These are phyloP conservation scores for Coprinellus aureogranulatus DNA, from an alignment of 768 basidiomycete species.

Conservation along the genomic window DNA sequence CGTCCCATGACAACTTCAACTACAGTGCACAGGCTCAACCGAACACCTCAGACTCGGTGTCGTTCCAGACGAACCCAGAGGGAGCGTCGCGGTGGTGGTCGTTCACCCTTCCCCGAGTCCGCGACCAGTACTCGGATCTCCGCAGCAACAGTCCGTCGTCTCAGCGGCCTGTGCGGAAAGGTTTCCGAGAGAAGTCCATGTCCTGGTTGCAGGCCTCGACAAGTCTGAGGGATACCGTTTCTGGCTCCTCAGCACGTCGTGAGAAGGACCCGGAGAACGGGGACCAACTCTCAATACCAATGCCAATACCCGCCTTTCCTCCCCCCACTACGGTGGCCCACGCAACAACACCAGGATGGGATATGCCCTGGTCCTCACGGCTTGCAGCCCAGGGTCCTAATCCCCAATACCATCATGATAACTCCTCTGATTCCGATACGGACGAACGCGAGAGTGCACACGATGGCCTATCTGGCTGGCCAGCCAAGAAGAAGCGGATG, in stretches of 20 bases:
- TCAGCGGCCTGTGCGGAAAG: slow-evolving; percentile 27
- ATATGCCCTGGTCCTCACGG: slow-evolving; percentile 62
- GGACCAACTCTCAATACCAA: slow-evolving; percentile 26
- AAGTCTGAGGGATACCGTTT: slow-evolving; percentile 32
- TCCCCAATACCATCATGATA: slow-evolving; percentile 25
- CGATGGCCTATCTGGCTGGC: slow-evolving; percentile 27
- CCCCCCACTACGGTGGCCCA: slow-evolving; percentile 52
- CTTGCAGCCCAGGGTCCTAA: slow-evolving; percentile 38
- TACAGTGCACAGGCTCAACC: slow-evolving; percentile 28
- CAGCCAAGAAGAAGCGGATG: slow-evolving; percentile 43
- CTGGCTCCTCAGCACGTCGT: slow-evolving; percentile 35
- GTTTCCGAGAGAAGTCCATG: slow-evolving; percentile 45
- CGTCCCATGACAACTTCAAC: slow-evolving; percentile 20
- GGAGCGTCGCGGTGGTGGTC: slow-evolving; percentile 68
- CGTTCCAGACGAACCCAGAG: slow-evolving; percentile 43
- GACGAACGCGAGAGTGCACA: slow-evolving; percentile 25
- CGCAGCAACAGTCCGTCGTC: slow-evolving; percentile 11
- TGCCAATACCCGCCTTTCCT: slow-evolving; percentile 34
- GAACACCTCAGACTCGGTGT: slow-evolving; percentile 53
- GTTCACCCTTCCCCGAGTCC: slow-evolving; percentile 57
- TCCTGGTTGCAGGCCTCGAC: slow-evolving; percentile 49
- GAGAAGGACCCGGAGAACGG: slow-evolving; percentile 26
- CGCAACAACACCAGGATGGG: slow-evolving; percentile 61
- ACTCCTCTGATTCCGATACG: slow-evolving; percentile 27
- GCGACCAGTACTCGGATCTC: slow-evolving; percentile 1